Evolutionary conservation across 2,329 filamentous ascomycete species (phyloP), one percentile per base, ranked within the genome.

Genomic region (Neoscytalidium dimidiatum): DNA sequence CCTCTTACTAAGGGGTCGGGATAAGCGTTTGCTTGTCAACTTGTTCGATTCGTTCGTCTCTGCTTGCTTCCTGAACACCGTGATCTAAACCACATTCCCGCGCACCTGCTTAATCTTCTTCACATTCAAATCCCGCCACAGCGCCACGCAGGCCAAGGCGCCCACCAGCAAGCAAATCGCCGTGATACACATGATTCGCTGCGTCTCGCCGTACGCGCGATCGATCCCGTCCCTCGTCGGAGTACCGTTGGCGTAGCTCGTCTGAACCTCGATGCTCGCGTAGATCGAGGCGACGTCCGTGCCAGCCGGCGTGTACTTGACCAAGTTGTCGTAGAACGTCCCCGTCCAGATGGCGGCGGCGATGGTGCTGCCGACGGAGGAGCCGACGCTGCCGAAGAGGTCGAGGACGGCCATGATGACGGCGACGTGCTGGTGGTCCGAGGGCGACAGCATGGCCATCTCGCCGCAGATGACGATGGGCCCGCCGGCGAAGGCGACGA

Each of bases 341-440:
- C 82, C 79, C 0, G 84, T 86, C 87, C 87, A 90, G 66, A 90
- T 85, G 6, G 87, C 86, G 0, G 82, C 82, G 0, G 87, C 82
- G 56, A 90, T 80, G 3, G 86, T 83, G 4, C 64, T 66, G 13
- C 74, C 75, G 29, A 76, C 68, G 1, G 74, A 69, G 17, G 68
- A 68, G n/a, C 74, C 88, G 67, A 90, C 82, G 66, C 83, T 84
- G 67, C 83, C 80, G 44, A 86, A 84, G 14, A 89, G 82, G n/a
- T 83, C 80, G 51, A 87, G 80, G 13, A 90, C 79, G 14, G 87
- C 86, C 19, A 89, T 82, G 35, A 86, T 82, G n/a, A 84, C 83
- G 29, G 87, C 85, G 4, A 90, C 81, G 70, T 88, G 82, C 69
- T 88, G 82, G 68, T 90, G 87, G 31, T 60, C 28, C 2, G 56